Evolutionary conservation across 306 rosid genomes (phyloP).

Genomic region (Geum urbanum): DNA sequence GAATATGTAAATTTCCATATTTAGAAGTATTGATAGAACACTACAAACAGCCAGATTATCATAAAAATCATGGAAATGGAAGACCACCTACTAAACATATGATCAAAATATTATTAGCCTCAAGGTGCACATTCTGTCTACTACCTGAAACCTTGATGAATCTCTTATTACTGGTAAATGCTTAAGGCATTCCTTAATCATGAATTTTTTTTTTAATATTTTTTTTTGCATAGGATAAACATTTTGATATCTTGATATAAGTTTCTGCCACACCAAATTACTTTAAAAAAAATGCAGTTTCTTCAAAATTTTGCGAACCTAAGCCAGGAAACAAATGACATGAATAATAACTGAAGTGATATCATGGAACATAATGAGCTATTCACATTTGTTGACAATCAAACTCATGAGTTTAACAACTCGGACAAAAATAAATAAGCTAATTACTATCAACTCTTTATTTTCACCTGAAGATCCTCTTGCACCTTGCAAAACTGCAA

Average conservation of each 20-base stretch:
- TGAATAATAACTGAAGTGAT: background rate
- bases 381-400: background rate
- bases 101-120: background rate
- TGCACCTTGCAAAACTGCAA: conserved; percentile 94
- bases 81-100: conserved; percentile 2
- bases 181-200: background rate
- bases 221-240: background rate
- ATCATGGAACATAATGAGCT: background rate
- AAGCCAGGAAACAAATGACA: background rate
- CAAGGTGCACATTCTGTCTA: background rate
- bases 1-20: no score
- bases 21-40: no score
- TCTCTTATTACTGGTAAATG: background rate
- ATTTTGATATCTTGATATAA: background rate
- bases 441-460: background rate
- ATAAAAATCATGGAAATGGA: background rate
- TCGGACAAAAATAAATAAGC: background rate
- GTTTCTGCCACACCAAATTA: background rate
- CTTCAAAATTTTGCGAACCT: conserved; percentile 2
- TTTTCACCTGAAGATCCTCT: conserved; percentile 90
- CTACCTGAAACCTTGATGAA: conserved; percentile 3
- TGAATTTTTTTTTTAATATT: background rate
- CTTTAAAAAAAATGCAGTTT: background rate
- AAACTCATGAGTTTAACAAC: background rate
- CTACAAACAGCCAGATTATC: no score